Percentiles rank a stretch among this genome's conserved stretches.
Conservation (phyloP, 306 rosid genomes). For the Acacia crassicarpa region DNA sequence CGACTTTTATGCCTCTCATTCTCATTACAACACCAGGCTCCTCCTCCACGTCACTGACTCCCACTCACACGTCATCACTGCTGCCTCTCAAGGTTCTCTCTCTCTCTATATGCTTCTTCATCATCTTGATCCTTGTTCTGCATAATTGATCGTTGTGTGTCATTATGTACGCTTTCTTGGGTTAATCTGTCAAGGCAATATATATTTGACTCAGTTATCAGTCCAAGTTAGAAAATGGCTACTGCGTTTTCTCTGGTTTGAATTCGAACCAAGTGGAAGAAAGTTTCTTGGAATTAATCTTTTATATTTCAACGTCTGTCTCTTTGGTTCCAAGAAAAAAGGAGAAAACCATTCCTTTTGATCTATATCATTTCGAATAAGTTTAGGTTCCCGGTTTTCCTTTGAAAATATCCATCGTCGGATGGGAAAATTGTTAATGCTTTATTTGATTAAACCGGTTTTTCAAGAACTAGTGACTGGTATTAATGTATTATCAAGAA, state of each 20-base stretch:
- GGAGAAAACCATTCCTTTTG: background rate
- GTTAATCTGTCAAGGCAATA: background rate
- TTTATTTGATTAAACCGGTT: background rate
- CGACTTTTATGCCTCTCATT: constrained; percentile 33
- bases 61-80: background rate
- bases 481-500: background rate
- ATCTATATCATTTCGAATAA: background rate
- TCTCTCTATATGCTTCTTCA: background rate
- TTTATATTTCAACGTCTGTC: background rate
- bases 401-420: background rate
- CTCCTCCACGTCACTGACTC: constrained; percentile 25
- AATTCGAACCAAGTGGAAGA: background rate
- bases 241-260: background rate
- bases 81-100: constrained; percentile 37
- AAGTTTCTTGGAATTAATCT: background rate
- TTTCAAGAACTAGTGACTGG: too few species aligned
- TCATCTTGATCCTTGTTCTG: background rate
- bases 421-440: background rate
- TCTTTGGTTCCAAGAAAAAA: background rate
- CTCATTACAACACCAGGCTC: constrained; percentile 36
- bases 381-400: background rate
- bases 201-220: background rate
- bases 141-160: background rate
- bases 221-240: background rate
- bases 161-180: background rate